These are phyloP conservation scores for Auricularia sp. DNA, from an alignment of 768 basidiomycete genomes.

Conservation along the genomic window DNA sequence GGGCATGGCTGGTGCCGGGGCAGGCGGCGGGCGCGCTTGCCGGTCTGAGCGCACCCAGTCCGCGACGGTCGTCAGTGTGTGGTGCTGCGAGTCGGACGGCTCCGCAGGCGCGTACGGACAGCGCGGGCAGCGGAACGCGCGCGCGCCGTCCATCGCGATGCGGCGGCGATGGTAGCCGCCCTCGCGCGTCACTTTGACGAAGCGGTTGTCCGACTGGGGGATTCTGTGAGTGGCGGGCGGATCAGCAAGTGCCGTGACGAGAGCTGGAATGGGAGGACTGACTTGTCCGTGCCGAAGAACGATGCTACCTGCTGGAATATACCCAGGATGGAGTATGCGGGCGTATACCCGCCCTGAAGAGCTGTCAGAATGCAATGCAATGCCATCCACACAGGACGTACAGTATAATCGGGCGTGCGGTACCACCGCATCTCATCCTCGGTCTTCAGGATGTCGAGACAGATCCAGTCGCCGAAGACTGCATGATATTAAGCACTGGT, in stretches of 20 bases:
- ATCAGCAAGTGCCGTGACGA: background rate
- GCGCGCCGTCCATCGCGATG: background rate
- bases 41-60: background rate
- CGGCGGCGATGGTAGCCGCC: background rate
- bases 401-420: background rate
- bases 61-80: background rate
- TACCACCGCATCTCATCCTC: background rate
- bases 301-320: background rate
- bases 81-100: background rate
- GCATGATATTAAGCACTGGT: background rate
- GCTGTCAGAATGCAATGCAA: background rate
- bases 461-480: conserved; percentile 3
- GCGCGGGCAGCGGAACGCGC: background rate
- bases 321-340: background rate
- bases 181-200: background rate
- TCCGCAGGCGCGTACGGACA: background rate
- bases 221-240: background rate
- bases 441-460: background rate
- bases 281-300: conserved; percentile 1
- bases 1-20: background rate
- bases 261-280: background rate
- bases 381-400: background rate
- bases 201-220: background rate
- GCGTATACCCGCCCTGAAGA: background rate
- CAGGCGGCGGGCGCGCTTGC: background rate